These are phyloP conservation scores for Kurtzmaniella cleridarum DNA, from an alignment of 805 yeast genomes.

Conservation along the genomic window DNA sequence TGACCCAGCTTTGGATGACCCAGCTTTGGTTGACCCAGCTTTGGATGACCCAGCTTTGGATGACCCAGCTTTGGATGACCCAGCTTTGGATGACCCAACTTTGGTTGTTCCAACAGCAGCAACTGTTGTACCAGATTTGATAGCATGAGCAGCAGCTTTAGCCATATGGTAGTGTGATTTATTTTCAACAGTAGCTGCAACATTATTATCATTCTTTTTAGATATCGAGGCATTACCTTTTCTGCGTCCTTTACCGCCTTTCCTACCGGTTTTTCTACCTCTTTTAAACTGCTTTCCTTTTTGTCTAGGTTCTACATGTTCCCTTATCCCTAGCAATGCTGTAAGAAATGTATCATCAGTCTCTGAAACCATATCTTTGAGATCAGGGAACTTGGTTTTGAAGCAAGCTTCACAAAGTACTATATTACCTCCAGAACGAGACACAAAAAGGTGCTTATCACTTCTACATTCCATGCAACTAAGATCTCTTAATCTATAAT, in stretches of 20 bases:
- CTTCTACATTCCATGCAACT: slow-evolving; percentile 40
- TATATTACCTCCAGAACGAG: slow-evolving; percentile 5
- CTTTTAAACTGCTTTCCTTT: slow-evolving; percentile 12
- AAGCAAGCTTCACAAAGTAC: too few relatives aligned
- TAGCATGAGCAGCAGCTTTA: slow-evolving; percentile 23
- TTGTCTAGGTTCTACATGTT: slow-evolving; percentile 19
- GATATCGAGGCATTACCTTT: not conserved
- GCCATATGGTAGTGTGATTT: slow-evolving; percentile 26
- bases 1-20: not conserved
- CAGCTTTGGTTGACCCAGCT: not conserved
- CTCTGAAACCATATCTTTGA: slow-evolving; percentile 34
- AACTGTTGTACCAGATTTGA: slow-evolving; percentile 34
- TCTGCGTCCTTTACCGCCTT: slow-evolving; percentile 21
- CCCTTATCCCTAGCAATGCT: slow-evolving; percentile 45
- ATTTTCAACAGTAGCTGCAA: slow-evolving; percentile 6
- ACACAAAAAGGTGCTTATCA: slow-evolving; percentile 37
- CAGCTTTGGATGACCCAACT: slow-evolving; percentile 18
- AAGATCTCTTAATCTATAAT: slow-evolving; percentile 46
- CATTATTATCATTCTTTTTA: slow-evolving; percentile 1
- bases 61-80: slow-evolving; percentile 18
- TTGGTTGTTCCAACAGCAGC: slow-evolving; percentile 34
- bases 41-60: too few relatives aligned
- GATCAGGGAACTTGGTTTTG: too few relatives aligned
- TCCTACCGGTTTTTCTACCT: slow-evolving; percentile 29
- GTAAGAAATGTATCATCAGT: slow-evolving; percentile 42